Evolutionary conservation across 176 grass and related monocot species (phyloP).

Genomic region (Cocos nucifera): DNA sequence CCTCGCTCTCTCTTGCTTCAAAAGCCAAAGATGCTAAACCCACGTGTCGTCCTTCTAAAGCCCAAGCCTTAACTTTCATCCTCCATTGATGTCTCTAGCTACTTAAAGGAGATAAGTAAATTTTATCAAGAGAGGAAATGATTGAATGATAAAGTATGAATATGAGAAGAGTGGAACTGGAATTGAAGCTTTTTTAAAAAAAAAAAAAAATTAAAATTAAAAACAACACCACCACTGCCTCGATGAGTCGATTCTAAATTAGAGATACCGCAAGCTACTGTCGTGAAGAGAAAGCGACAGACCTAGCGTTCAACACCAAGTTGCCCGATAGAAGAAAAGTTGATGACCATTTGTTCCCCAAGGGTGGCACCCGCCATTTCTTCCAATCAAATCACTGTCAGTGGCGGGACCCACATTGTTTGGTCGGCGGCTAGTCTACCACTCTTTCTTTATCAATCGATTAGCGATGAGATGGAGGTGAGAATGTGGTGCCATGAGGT

Average conservation of each 20-base stretch:
- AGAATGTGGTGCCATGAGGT: no score
- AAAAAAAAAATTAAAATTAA: no score
- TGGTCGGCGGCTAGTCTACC: no score
- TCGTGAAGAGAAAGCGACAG: not conserved
- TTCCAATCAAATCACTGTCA: no score
- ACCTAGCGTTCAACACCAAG: not conserved
- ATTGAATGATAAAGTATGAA: not conserved
- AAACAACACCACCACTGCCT: not conserved
- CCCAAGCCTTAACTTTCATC: not conserved
- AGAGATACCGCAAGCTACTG: conserved; percentile 1
- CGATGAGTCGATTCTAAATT: not conserved
- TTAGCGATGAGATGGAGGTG: no score
- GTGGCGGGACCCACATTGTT: no score
- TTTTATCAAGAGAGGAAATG: not conserved
- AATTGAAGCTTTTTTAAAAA: no score
- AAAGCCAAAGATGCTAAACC: not conserved
- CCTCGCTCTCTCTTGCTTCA: not conserved
- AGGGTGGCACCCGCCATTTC: no score
- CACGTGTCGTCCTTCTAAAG: not conserved
- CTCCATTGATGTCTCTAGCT: not conserved
- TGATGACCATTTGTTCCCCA: not conserved
- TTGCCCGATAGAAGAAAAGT: not conserved
- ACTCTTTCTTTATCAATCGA: no score
- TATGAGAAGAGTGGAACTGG: not conserved
- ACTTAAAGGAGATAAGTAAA: not conserved